Percentiles rank a stretch among this genome's conserved stretches.
Evolutionary conservation across 1,139 yeast genomes (phyloP).

Genomic region (Scheffersomyces segobiensis): DNA sequence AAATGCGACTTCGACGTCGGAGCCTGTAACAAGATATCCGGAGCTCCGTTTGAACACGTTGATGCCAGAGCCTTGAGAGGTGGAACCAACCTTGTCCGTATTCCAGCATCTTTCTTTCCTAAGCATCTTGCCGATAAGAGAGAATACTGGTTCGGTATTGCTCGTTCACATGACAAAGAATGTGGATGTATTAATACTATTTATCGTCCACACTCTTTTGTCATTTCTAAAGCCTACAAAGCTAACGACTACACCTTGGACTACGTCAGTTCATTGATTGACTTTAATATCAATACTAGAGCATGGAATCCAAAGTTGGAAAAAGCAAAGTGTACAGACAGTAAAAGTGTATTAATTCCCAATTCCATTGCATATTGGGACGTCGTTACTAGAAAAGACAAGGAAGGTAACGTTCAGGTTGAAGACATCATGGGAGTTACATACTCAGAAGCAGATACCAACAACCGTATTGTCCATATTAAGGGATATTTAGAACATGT

Average conservation of each 20-base stretch:
- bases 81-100: slow-evolving; percentile 13
- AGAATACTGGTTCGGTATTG: slow-evolving; percentile 4
- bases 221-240: slow-evolving; percentile 14
- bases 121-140: neutral
- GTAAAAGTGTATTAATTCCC: slow-evolving; percentile 21
- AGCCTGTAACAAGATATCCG: slow-evolving; percentile 11
- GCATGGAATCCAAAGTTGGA: slow-evolving; percentile 12
- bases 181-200: slow-evolving; percentile 9
- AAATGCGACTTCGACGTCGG: slow-evolving; percentile 17
- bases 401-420: slow-evolving; percentile 1
- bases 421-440: slow-evolving; percentile 21
- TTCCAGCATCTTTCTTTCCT: neutral
- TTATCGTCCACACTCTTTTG: slow-evolving; percentile 20
- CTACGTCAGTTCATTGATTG: slow-evolving; percentile 19
- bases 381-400: neutral
- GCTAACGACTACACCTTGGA: slow-evolving; percentile 12
- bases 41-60: slow-evolving; percentile 10
- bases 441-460: slow-evolving; percentile 21
- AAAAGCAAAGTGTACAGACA: slow-evolving; percentile 16
- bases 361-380: slow-evolving; percentile 22
- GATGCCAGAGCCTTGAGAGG: slow-evolving; percentile 18
- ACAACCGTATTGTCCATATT: slow-evolving; percentile 16
- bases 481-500: slow-evolving; percentile 19
- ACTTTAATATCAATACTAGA: slow-evolving; percentile 19
- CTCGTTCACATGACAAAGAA: slow-evolving; percentile 1